Evolutionary conservation across 805 yeast species (phyloP), one percentile per base, ranked within the genome.

Genomic region (Cyberlindnera misumaiensis): DNA sequence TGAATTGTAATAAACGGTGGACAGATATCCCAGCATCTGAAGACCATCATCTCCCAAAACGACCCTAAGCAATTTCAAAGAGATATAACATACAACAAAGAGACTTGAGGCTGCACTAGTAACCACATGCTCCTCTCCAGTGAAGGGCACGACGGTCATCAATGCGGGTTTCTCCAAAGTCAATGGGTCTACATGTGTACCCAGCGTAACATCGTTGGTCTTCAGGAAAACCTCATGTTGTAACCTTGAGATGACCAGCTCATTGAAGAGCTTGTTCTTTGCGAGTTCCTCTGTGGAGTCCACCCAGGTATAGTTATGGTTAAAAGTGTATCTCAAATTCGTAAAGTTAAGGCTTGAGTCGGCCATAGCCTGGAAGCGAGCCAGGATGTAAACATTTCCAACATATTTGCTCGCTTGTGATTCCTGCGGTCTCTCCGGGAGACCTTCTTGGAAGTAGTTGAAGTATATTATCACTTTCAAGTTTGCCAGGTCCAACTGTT

Each of bases 371-470:
- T 32, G 41, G 38, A 52, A 49, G 5, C 44, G 36, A 28, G 41
- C 48, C 3, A 52, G 20, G 8, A 50, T 44, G 25, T 51, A 47
- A 15, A 52, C 35, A 20, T 52, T 53, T 4, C 57, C 58, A 14
- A 53, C 56, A 26, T 52, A 53, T 30, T 48, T 53, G 29, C 47
- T 51, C 4, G 45, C 27, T 26, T 47, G 54, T 32, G 49, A 38
- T 28, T 52, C 55, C 30, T 48, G 49, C 9, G 51, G 54, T 35
- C 48, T 46, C 8, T 47, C 47, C 1, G 55, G 50, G 5, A 41
- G 40, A 22, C 54, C 53, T 32, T 51, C 55, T 28, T 52, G 54
- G 34, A 41, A 49, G 26, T 36, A 46, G 34, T 46, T 48, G 37
- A 49, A 44, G 4, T 46, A 18, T 16, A 53, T 43, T 12, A 50